Percentiles rank a stretch among this genome's conserved stretches.
phyloP scores from a whole-genome alignment of 73 alveolate species.

The Blepharisma japonicum region DNA sequence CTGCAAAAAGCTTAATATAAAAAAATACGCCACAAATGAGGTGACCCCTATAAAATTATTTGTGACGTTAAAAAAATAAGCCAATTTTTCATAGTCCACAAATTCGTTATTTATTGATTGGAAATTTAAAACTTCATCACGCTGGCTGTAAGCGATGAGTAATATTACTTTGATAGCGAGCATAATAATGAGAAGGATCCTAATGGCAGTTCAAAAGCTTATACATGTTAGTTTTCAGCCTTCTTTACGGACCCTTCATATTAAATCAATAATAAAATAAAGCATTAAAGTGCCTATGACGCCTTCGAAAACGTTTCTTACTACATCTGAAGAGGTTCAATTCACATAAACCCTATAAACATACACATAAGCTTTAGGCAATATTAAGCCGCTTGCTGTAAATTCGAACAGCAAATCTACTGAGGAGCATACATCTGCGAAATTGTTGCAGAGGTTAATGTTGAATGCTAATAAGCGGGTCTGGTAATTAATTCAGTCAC shows the following conservation, averaged over 20 bases:
- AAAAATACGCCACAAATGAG: neutral
- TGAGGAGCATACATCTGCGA: neutral
- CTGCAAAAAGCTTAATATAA: neutral
- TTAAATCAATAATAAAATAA: neutral
- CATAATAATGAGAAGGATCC: neutral
- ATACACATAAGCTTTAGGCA: neutral
- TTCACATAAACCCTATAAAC: neutral
- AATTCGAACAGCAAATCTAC: conserved; percentile 7
- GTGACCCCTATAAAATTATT: neutral
- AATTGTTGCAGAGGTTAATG: neutral
- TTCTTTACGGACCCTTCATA: neutral
- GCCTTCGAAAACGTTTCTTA: neutral
- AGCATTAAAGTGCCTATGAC: neutral
- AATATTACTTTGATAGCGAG: neutral
- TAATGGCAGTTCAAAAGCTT: neutral
- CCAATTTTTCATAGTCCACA: neutral
- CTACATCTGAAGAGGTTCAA: neutral
- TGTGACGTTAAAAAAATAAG: neutral
- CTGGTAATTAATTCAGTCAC: neutral
- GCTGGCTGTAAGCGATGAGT: neutral
- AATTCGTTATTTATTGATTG: neutral
- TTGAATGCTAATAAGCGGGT: neutral
- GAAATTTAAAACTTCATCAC: neutral
- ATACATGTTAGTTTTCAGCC: neutral
- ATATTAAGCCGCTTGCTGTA: conserved; percentile 3